phyloP scores from a whole-genome alignment of 805 yeast genomes.

The Kazachstania bromeliacearum region DNA sequence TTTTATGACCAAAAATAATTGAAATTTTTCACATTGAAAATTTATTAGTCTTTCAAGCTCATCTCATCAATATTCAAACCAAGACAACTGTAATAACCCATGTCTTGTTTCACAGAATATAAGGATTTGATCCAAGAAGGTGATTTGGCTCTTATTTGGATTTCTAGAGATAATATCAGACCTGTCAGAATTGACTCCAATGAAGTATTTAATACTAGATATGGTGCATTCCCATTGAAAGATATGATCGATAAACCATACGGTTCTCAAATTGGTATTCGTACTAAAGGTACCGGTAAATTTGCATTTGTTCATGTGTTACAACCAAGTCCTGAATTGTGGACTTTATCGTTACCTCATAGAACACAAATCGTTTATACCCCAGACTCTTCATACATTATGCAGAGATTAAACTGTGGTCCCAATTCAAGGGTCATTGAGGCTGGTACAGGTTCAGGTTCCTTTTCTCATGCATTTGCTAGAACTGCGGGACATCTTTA shows the following conservation, averaged over 20 bases:
- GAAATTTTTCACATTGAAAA: no score
- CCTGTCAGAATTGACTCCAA: constrained; percentile 57
- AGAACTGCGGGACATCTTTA: constrained; percentile 73
- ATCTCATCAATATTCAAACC: constrained; percentile 2
- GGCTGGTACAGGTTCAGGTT: constrained; percentile 97
- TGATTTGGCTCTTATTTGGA: constrained; percentile 78
- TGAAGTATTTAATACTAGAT: constrained; percentile 68
- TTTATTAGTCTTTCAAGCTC: no score
- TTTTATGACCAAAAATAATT: no score
- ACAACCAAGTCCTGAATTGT: constrained; percentile 89
- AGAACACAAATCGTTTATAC: constrained; percentile 96
- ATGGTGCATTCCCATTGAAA: constrained; percentile 80
- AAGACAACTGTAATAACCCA: constrained; percentile 1
- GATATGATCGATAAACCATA: constrained; percentile 70
- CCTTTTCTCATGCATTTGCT: constrained; percentile 87
- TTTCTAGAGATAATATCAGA: constrained; percentile 69
- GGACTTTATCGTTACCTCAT: constrained; percentile 95
- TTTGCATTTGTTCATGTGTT: constrained; percentile 79
- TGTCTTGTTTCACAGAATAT: constrained; percentile 39
- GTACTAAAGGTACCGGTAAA: constrained; percentile 44
- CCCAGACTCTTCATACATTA: constrained; percentile 86
- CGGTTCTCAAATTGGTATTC: constrained; percentile 75
- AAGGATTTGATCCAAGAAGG: constrained; percentile 71
- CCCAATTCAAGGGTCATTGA: constrained; percentile 79
- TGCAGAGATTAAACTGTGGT: constrained; percentile 66